Base-by-base conservation (phyloP, 106 monocot species). In the Acorus calamus region DNA sequence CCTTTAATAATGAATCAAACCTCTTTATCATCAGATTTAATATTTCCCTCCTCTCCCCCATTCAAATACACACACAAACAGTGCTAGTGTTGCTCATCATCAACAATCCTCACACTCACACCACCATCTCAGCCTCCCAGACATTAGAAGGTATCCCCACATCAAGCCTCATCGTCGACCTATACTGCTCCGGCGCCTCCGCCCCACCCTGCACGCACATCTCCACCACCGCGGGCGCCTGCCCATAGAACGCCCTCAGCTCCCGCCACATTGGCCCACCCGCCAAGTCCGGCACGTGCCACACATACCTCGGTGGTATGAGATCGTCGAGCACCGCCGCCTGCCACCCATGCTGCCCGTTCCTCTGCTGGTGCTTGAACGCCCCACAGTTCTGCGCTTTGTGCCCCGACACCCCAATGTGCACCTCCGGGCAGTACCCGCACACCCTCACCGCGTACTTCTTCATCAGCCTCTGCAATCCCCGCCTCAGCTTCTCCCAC, bases 271-370 rank as follows among this genome's bases (percentile, higher is more conserved):
- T 75, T 10, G 57, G 70, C 8, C 53, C 74, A 61, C 50, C 45
- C 41, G 6, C 63, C 2, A 53, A 50, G 42, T 80, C 87, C 3
- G 91, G 87, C 45, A 98, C 78, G 60, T 98, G 96, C 96, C 96
- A 98, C 41, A 98, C 96, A 50, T 81, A 92, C 67, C 85, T 80
- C 2, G 87, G 91, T 1, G 96, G 96, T 61, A 98, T 72, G 60
- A 98, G 61, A 58, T 98, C 88, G 55, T 98, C 75, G 47, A 98
- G 79, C 28, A 92, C 80, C 0, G 96, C 83, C 7, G 83, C 47
- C 52, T 98, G 96, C 96, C 96, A 98, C 2, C 96, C 96, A 28
- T 98, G 96, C 74, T 98, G 96, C 43, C 96, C 96, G 42, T 98
- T 98, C 57, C 96, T 64, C 66, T 98, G 91, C 65, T 98, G 91